Conservation (phyloP, 495 filamentous ascomycete species). For the Talaromyces nanjingensis region DNA sequence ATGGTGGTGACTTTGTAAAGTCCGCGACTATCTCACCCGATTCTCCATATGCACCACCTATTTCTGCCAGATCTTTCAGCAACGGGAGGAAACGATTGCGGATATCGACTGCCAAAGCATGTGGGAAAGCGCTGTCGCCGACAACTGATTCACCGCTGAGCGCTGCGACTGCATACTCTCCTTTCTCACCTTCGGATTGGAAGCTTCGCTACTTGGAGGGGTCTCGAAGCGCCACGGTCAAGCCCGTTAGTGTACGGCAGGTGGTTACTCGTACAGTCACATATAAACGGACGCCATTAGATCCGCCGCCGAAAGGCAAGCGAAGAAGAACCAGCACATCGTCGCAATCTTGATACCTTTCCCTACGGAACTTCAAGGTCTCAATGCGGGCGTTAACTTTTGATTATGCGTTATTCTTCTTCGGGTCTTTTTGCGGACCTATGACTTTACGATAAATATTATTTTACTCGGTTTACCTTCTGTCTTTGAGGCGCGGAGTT, state of each 20-base stretch:
- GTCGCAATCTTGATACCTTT: not conserved
- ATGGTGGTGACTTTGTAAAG: constrained; percentile 11
- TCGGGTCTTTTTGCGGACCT: not conserved
- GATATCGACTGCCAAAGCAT: constrained; percentile 24
- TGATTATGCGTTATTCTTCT: not conserved
- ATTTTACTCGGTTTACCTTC: not conserved
- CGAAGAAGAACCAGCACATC: constrained; percentile 19
- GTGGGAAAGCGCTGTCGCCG: constrained; percentile 17
- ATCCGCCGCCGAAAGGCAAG: constrained; percentile 39
- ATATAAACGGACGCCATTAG: too few species aligned
- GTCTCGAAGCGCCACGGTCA: constrained; percentile 24
- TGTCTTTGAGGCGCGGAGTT: not conserved
- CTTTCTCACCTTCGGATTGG: constrained; percentile 36
- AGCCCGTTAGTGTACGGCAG: constrained; percentile 38
- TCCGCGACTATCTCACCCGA: constrained; percentile 30
- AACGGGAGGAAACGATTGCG: constrained; percentile 30
- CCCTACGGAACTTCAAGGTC: too few species aligned
- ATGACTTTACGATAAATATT: not conserved
- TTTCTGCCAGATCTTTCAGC: constrained; percentile 16
- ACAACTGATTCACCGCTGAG: constrained; percentile 23
- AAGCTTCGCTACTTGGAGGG: constrained; percentile 29
- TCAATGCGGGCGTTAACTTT: not conserved
- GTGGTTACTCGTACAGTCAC: constrained; percentile 42
- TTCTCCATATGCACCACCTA: constrained; percentile 21
- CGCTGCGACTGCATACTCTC: constrained; percentile 23